A percentile compares a stretch with the other conserved stretches of the same genome.
Evolutionary conservation across 768 basidiomycete genomes (phyloP).

Genomic region (Agaricus subrufescens): DNA sequence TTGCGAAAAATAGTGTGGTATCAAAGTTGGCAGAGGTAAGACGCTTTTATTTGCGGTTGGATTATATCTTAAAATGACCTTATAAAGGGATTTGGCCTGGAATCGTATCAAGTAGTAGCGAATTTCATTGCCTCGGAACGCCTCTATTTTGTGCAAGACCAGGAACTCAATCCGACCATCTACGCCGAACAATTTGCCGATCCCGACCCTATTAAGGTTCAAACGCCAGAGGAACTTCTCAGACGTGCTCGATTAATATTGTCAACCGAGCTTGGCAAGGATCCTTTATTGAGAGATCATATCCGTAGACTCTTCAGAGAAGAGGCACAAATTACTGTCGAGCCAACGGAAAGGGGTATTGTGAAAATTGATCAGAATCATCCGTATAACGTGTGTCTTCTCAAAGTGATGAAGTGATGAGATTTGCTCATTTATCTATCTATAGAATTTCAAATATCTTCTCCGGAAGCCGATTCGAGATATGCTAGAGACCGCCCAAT

Average conservation of each 20-base stretch:
- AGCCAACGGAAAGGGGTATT: slow-evolving; percentile 84
- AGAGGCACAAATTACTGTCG: slow-evolving; percentile 71
- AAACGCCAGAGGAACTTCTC: slow-evolving; percentile 63
- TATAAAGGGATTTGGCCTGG: slow-evolving; percentile 76
- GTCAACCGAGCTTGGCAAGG: slow-evolving; percentile 87
- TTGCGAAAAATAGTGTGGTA: slow-evolving; percentile 75
- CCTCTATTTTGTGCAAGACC: slow-evolving; percentile 74
- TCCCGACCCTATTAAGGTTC: slow-evolving; percentile 54
- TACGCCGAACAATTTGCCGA: slow-evolving; percentile 87
- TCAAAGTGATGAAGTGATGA: background rate
- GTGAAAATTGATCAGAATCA: slow-evolving; percentile 73
- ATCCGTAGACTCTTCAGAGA: slow-evolving; percentile 73
- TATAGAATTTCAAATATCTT: slow-evolving; percentile 93
- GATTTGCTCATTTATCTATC: slow-evolving; percentile 5
- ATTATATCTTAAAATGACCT: slow-evolving; percentile 5
- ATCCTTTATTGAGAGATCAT: slow-evolving; percentile 78
- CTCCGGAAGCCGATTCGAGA: slow-evolving; percentile 67
- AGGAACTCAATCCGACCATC: slow-evolving; percentile 69
- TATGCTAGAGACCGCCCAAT: slow-evolving; percentile 72
- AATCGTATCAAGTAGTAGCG: slow-evolving; percentile 77
- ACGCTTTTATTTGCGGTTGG: background rate
- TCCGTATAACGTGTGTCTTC: slow-evolving; percentile 57
- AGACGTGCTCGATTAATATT: slow-evolving; percentile 78
- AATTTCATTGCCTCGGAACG: slow-evolving; percentile 66
- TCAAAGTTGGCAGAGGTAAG: slow-evolving; percentile 77